These are phyloP conservation scores for Leccinum incarnatum DNA, from an alignment of 768 basidiomycete genomes.

Conservation along the genomic window DNA sequence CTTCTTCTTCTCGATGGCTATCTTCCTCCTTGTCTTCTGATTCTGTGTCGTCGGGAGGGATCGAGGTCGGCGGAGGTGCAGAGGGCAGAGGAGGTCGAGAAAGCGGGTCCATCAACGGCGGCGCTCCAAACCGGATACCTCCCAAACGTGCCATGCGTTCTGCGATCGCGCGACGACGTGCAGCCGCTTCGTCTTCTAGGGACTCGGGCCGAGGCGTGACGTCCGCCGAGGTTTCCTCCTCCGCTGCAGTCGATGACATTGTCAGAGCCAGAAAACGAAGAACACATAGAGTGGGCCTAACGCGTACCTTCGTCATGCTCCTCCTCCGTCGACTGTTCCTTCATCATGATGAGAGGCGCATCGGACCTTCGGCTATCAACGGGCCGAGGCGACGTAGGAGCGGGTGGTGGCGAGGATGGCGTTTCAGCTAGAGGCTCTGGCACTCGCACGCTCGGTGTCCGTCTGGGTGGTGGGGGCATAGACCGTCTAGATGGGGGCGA, in stretches of 20 bases:
- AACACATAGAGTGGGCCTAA: neutral
- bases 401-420: slow-evolving; percentile 20
- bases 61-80: slow-evolving; percentile 36
- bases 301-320: slow-evolving; percentile 10
- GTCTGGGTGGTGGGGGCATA: slow-evolving; percentile 22
- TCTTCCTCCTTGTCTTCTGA: slow-evolving; percentile 17
- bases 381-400: slow-evolving; percentile 17
- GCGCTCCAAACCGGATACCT: slow-evolving; percentile 78
- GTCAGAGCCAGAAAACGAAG: neutral
- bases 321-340: slow-evolving; percentile 10
- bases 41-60: slow-evolving; percentile 25
- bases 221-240: slow-evolving; percentile 10
- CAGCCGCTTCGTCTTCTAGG: slow-evolving; percentile 47
- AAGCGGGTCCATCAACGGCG: slow-evolving; percentile 42
- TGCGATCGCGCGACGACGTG: slow-evolving; percentile 70
- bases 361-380: slow-evolving; percentile 10
- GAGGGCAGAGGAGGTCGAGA: slow-evolving; percentile 37
- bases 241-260: neutral
- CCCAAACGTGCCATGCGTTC: slow-evolving; percentile 95
- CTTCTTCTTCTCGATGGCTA: slow-evolving; percentile 38
- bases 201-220: slow-evolving; percentile 14
- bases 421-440: slow-evolving; percentile 6
- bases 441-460: slow-evolving; percentile 18
- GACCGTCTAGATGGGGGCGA: slow-evolving; percentile 16
- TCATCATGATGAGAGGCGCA: slow-evolving; percentile 27